Evolutionary conservation across 1,284 basidiomycete species (phyloP), one percentile per base, ranked within the genome.

Genomic region (Ustilago hordei): DNA sequence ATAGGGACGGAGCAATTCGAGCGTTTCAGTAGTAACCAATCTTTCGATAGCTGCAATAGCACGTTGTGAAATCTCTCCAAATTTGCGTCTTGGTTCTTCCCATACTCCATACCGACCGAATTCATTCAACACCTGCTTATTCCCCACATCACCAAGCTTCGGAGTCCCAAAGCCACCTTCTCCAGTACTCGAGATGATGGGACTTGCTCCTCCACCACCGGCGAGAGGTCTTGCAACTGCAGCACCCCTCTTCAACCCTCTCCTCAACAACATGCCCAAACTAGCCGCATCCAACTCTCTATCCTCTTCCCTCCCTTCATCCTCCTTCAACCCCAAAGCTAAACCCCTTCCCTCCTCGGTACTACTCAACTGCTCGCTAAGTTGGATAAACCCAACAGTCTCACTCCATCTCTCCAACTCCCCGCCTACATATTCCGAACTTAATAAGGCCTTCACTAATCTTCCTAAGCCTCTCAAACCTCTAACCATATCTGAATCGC

Each of bases 401-500:
- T 83, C 81, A 7, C 64, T 65, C 77, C 81, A 83, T 17, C 75
- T 47, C 47, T 79, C 74, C 17, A 86, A 64, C 65, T 83, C 78
- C 8, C 38, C 65, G 8, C 59, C 57, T 19, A 85, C 65, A 61
- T 74, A 79, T 41, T 69, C 55, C 0, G 83, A 79, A 2, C 76
- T 78, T 4, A 85, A 66, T 15, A 78, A 41, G 2, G 84, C 84
- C 55, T 85, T 85, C 54, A 83, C 70, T 5, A 85, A 65, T 0
- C 83, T 55, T 2, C 76, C 77, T 9, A 84, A 55, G 0, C 84
- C 84, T n/a, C 82, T 71, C 15, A 82, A 59, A 1, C 84, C 84
- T 15, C 73, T 71, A 47, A 85, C 84, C 78, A 80, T 80, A 28
- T 84, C 83, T 11, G 72, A 64, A 17, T 82, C 80, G 31, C 60